Base-by-base conservation (phyloP, 176 grass and related monocot genomes). In the Hordeum marinum region DNA sequence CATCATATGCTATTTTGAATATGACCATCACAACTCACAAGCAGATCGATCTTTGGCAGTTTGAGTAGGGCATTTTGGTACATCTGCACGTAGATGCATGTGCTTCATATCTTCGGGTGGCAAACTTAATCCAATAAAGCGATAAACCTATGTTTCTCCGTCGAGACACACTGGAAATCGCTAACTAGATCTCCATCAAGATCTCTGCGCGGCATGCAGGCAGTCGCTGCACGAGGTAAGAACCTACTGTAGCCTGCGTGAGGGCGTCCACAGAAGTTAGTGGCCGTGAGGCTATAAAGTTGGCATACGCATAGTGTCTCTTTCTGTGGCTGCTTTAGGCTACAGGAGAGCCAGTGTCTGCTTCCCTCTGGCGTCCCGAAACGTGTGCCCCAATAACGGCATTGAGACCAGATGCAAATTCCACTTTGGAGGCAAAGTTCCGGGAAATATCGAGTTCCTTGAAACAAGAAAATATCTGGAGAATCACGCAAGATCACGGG, bases 311-410 rank as follows among this genome's bases (percentile, higher is more conserved):
- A 86, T 46, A 65, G 39, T 48, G 80, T 87, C 75, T 31, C 67
- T 90, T 48, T 83, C 84, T 61, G 18, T 48, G 59, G 58, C 79
- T 80, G 35, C 84, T 90, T 87, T 87, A 83, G 45, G 89, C 80
- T 90, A 84, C 89, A 90, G 84, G 37, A 15, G 54, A 83, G 68
- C 2, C 89, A 87, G 81, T 77, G 76, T 77, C 85, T 74, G 85
- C 69, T 87, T 84, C 85, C 67, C 68, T 87, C 81, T 87, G 85
- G 76, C 85, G 79, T 84, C 81, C 85, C 76, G 85, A 91, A 84
- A 91, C 89, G 81, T 87, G 85, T 84, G 89, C 89, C 75, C 81
- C 85, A 81, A 81, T 91, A 91, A 91, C 89, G 89, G 89, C 89
- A 80, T 76, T 79, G 81, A 76, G 76, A 70, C 62, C 69, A 87